Evolutionary conservation across 108 stramenopile genomes (phyloP), one percentile per base, ranked within the genome.

Genomic region (Bacterosira constricta): DNA sequence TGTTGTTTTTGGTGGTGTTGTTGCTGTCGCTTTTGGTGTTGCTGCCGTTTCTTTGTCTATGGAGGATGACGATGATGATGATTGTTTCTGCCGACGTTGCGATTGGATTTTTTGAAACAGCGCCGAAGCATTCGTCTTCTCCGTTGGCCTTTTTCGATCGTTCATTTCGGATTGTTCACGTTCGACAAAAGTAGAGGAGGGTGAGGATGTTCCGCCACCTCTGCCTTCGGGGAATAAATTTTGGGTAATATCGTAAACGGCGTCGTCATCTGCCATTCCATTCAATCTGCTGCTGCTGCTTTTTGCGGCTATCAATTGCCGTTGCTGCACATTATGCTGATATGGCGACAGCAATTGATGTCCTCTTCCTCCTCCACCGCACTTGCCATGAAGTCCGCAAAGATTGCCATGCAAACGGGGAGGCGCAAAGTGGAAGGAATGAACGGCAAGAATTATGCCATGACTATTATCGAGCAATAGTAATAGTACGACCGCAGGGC

Each of bases 161-260:
- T 69, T 69, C 68, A 69, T 69, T 35, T 69, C 68, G n/a, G 68
- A 69, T 41, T 45, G 38, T 58, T 69, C 68, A 4, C 20, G 13
- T 15, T 69, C 56, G 10, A 3, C 6, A n/a, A 67, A 67, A n/a
- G 66, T 25, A 4, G 65, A 66, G 4, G 61, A 31, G 34, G 10
- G 31, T 0, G 42, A 37, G 18, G 35, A 60, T 34, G 63, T 20
- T 17, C 45, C 62, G 13, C 45, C 45, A 12, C 44, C 50, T 11
- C 55, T 15, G 3, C 53, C 55, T 9, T 69, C 68, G 2, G 68
- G 45, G 32, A 69, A 69, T 6, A 56, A 32, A 36, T 56, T 69
- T 7, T 21, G 56, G 6, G 68, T 69, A 2, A 69, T 69, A 47
- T 69, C 68, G 13, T 55, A 54, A 11, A 25, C 29, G 20, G 29